phyloP scores from a whole-genome alignment of 371 early-diverging fungal species.

The Sporodiniella umbellata region DNA sequence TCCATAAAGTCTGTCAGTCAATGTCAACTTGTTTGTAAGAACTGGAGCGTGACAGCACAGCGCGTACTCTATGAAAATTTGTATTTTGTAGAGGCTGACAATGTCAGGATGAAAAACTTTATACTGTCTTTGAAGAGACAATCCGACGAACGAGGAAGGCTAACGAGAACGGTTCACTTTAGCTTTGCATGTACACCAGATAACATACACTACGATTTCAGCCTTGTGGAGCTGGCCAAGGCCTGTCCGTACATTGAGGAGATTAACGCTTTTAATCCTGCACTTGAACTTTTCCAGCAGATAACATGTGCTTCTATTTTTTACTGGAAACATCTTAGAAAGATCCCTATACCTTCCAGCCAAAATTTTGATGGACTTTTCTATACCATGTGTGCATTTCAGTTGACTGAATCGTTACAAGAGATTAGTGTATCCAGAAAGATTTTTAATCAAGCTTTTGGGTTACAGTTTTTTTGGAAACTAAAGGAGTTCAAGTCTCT shows the following conservation, averaged over 20 bases:
- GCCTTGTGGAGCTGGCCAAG: background rate
- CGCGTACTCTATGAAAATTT: background rate
- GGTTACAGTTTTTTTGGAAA: background rate
- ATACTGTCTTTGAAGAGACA: background rate
- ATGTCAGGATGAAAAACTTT: background rate
- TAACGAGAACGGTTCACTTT: background rate
- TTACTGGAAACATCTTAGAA: background rate
- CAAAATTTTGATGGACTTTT: background rate
- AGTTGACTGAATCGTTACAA: background rate
- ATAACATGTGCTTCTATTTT: background rate
- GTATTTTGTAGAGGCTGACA: background rate
- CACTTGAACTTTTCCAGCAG: background rate
- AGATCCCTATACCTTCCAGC: background rate
- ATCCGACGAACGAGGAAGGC: background rate
- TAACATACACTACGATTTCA: background rate
- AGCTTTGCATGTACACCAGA: background rate
- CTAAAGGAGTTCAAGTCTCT: background rate
- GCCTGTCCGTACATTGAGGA: background rate
- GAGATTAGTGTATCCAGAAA: background rate
- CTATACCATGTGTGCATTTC: background rate
- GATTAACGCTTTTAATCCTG: background rate
- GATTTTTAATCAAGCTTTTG: background rate
- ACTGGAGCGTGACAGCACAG: background rate
- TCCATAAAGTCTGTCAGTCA: background rate
- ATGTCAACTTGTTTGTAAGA: background rate